Base-by-base conservation (phyloP, 2,329 filamentous ascomycete genomes). In the Parafenestella ontariensis region DNA sequence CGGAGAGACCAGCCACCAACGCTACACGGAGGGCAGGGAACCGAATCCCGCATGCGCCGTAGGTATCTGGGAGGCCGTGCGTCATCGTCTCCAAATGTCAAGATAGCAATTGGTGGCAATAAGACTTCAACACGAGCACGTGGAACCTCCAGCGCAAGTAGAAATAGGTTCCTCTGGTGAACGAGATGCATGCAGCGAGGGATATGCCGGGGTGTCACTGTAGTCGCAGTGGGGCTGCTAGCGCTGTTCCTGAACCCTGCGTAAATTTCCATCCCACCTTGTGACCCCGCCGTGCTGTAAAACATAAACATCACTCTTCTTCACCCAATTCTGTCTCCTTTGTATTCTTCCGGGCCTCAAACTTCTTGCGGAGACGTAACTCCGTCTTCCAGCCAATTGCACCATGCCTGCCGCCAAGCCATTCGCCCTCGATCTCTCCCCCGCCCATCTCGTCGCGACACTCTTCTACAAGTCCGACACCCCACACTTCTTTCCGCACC, bases 401-500 rank as follows among this genome's bases (percentile, higher is more conserved):
- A 52, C 13, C 52, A 68, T 68, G 61, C 46, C 60, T 15, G 23
- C 60, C 17, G 23, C 60, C 41, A 63, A 56, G 39, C 57, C 61
- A 5, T 44, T 61, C 33, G 57, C 62, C 29, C 57, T 64, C 52
- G 54, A 65, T 42, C 51, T 69, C 24, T 59, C 63, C 8, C 43
- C 62, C 41, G 51, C 56, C 13, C 68, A 69, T 54, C 51, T 76
- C 28, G 66, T 75, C 54, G 72, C 73, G 21, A 76, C 74, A 8
- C 69, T 76, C 58, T 76, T 76, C 65, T 74, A 75, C 69, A 72
- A 72, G 48, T 52, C 70, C 43, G 65, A 71, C 48, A 60, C 65
- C 4, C 70, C 64, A 20, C 64, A 72, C 60, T 63, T 78, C 40
- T 77, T 80, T 68, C 70, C 78, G 29, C 82, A 83, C 58, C 78